Evolutionary conservation across 495 filamentous ascomycete species (phyloP), one percentile per base, ranked within the genome.

Genomic region (Neurospora hispaniola): DNA sequence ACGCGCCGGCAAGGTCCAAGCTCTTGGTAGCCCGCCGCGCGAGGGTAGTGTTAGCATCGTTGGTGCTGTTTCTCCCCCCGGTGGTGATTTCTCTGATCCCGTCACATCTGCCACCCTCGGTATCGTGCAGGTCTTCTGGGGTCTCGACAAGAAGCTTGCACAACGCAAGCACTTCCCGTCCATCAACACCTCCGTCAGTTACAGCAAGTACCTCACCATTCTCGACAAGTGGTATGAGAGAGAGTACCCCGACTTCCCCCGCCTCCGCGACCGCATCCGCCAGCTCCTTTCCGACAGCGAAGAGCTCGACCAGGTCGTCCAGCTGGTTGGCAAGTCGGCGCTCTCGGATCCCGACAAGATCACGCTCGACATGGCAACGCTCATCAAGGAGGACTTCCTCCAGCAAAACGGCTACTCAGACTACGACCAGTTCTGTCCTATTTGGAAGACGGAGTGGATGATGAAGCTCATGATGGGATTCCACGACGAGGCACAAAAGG

Each of bases 381-480:
- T 99, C 73, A 84, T 99, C 79, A 99, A 99, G 88, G 96, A 99
- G 76, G 96, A 99, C 81, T 99, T 99, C 87, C 81, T 99, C 73
- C 96, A 99, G 84, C 96, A 99, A 81, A 99, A 99, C 84, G 96
- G 96, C 43, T 99, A 99, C 87, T 95, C 92, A 80, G 92, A 97
- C 81, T 98, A 98, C 81, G 96, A 99, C 81, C 93, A 97, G 84
- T 98, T 96, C 88, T 99, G 96, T 80, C 96, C 96, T 42, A 86
- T 99, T 79, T 99, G 95, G 95, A 99, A 99, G 89, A 99, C 96
- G 5, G 90, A 95, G 79, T 99, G 96, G 89, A 98, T 99, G 96
- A 99, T 99, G 96, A 97, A 96, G 87, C 89, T 90, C 68, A 97
- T 99, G 89, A 94, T 98, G 89, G 92, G 90, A 70, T 99, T 94